Base-by-base conservation (phyloP, 2,329 filamentous ascomycete species). In the Tympanopsis confertula region DNA sequence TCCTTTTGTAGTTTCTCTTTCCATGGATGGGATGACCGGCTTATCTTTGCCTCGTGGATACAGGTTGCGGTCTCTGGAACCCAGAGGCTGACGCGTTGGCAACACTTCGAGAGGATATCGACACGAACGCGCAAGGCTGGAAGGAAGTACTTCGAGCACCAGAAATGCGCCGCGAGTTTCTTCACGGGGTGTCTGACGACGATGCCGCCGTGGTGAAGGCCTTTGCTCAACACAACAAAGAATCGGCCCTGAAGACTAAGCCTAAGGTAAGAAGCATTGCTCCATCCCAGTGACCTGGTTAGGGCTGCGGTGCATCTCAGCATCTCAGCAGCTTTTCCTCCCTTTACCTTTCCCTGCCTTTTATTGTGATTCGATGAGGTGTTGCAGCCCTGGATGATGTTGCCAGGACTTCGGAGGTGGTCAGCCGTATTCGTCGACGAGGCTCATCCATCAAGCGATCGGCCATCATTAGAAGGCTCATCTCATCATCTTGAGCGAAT, bases 61-160 rank as follows among this genome's bases (percentile, higher is more conserved):
- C 54, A 76, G 74, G 71, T 32, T 72, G 71, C 26, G 75, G 75
- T 5, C 56, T 78, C 13, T 80, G 74, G 74, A 63, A 69, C 48
- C 74, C 74, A 35, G 74, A 78, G 41, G 65, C 72, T 4, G 55
- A 58, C 28, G 59, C 68, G 24, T 59, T 76, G 5, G 61, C 66
- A 36, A 56, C 65, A 39, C 55, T 80, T 51, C 66, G 76, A 42
- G 57, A 58, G 35, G 66, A 71, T 41, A 69, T 80, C 49, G 71
- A 79, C 52, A 60, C 59, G 38, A 67, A 68, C 45, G 65, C 74
- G 38, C 55, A 66, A 39, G 62, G 59, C 43, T 58, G 79, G 44
- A 78, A 77, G 50, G 46, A 55, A 13, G 59, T 78, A 13, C 57
- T 80, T 47, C 61, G 55, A 35, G 59, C 66, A 38, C 54, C 62